These are phyloP conservation scores for Leptographium radiaticola DNA, from an alignment of 2,329 filamentous ascomycete genomes.

Conservation along the genomic window DNA sequence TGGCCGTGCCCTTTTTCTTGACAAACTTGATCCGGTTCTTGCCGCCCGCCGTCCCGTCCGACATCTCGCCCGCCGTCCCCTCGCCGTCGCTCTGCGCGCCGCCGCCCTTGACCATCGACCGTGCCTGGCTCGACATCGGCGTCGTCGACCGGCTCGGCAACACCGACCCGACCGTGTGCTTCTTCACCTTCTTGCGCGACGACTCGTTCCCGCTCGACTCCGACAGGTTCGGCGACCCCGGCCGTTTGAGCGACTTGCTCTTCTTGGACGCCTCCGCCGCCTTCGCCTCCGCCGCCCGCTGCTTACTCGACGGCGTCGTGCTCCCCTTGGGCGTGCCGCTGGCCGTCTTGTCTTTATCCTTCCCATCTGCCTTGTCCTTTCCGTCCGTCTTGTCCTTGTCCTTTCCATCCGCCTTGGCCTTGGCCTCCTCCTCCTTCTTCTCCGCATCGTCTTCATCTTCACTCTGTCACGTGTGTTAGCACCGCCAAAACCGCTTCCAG, in stretches of 20 bases:
- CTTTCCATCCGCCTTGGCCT: background rate
- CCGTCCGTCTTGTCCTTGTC: slow-evolving; percentile 29
- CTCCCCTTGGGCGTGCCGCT: slow-evolving; percentile 57
- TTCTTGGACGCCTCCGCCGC: slow-evolving; percentile 36
- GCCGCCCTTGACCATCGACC: slow-evolving; percentile 28
- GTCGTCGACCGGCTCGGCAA: slow-evolving; percentile 42
- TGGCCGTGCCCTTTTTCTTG: slow-evolving; percentile 25
- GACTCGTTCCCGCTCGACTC: slow-evolving; percentile 90
- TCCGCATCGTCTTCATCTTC: slow-evolving; percentile 12
- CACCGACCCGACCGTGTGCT: slow-evolving; percentile 35
- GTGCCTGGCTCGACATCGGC: slow-evolving; percentile 34
- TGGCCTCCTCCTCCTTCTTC: slow-evolving; percentile 23
- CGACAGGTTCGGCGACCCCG: slow-evolving; percentile 75
- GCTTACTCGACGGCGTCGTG: slow-evolving; percentile 39
- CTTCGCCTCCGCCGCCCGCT: slow-evolving; percentile 28
- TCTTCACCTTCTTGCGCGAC: slow-evolving; percentile 63
- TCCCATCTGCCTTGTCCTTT: slow-evolving; percentile 2
- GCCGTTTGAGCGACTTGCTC: slow-evolving; percentile 59
- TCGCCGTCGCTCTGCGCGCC: slow-evolving; percentile 61
- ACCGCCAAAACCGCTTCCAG: background rate
- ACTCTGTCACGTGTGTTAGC: background rate
- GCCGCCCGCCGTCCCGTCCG: slow-evolving; percentile 32
- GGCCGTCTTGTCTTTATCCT: slow-evolving; percentile 40
- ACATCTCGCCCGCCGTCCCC: slow-evolving; percentile 55
- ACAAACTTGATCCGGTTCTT: slow-evolving; percentile 43